Conservation (phyloP, 768 basidiomycete species). For the Amyloporia xantha region DNA sequence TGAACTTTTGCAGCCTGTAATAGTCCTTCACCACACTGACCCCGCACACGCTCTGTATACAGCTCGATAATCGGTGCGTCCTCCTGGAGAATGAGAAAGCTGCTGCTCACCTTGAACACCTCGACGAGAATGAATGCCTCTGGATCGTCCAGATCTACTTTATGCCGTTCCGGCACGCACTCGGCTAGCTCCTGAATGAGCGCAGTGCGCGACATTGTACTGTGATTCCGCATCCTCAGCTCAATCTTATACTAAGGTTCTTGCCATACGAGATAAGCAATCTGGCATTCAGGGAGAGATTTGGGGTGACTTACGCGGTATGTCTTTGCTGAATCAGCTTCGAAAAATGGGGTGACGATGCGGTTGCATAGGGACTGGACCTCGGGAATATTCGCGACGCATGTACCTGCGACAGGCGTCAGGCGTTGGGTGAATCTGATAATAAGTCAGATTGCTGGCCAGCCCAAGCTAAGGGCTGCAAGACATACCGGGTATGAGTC, state of each 20-base stretch:
- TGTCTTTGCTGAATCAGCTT: constrained; percentile 34
- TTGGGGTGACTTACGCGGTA: constrained; percentile 37
- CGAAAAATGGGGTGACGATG: constrained; percentile 48
- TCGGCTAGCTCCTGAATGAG: constrained; percentile 65
- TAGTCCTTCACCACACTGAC: constrained; percentile 70
- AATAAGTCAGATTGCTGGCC: background rate
- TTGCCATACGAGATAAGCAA: background rate
- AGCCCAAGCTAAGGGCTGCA: background rate
- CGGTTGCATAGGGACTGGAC: constrained; percentile 56
- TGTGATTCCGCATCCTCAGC: constrained; percentile 68
- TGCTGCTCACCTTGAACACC: constrained; percentile 62
- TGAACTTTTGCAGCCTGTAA: constrained; percentile 68
- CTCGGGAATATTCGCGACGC: constrained; percentile 62
- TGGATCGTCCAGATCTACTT: constrained; percentile 61
- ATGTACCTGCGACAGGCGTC: constrained; percentile 62
- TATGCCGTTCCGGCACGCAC: constrained; percentile 62
- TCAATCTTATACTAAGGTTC: constrained; percentile 74
- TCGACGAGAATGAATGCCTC: constrained; percentile 74
- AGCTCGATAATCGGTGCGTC: background rate
- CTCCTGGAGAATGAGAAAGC: background rate
- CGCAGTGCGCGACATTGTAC: constrained; percentile 48
- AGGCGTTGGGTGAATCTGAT: constrained; percentile 64
- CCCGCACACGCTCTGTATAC: constrained; percentile 61
- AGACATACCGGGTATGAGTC: constrained; percentile 53
- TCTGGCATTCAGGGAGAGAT: background rate